These are phyloP conservation scores for Acanthamoeba castellanii DNA, from an alignment of 208 protist species.

Conservation along the genomic window DNA sequence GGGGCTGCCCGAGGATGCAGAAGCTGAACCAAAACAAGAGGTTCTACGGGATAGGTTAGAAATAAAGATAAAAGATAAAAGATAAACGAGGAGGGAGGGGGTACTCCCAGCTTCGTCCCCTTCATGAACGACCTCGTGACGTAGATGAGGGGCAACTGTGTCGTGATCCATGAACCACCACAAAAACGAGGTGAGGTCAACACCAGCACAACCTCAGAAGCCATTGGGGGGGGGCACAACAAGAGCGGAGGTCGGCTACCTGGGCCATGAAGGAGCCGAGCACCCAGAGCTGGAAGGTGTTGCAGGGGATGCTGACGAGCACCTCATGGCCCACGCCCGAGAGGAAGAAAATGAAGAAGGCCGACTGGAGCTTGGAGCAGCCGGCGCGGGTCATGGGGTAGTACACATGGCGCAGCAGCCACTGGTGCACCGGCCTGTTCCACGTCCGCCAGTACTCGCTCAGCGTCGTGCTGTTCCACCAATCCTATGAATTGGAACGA, in stretches of 20 bases:
- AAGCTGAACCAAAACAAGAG: constrained; percentile 18
- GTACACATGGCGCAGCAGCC: constrained; percentile 80
- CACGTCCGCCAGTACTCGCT: constrained; percentile 74
- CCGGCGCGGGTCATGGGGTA: not conserved
- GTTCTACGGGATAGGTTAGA: no score
- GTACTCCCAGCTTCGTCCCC: not conserved
- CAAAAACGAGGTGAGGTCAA: no score
- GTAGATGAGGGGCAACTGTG: not conserved
- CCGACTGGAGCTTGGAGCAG: not conserved
- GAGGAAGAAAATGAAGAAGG: constrained; percentile 6
- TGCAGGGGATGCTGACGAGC: constrained; percentile 2
- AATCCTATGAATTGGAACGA: no score
- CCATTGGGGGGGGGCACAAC: not conserved
- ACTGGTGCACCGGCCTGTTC: constrained; percentile 84
- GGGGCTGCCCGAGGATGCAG: constrained; percentile 25
- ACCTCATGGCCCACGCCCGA: constrained; percentile 21
- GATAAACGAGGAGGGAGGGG: no score
- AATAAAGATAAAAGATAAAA: no score
- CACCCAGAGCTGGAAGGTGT: constrained; percentile 32
- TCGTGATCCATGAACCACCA: no score
- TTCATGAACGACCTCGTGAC: constrained; percentile 3
- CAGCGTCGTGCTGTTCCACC: constrained; percentile 80
- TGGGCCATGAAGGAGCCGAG: constrained; percentile 5
- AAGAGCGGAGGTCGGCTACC: not conserved
- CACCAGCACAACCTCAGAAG: not conserved